Base-by-base conservation (phyloP, 352 stramenopile genomes). In the Peronospora destructor region DNA sequence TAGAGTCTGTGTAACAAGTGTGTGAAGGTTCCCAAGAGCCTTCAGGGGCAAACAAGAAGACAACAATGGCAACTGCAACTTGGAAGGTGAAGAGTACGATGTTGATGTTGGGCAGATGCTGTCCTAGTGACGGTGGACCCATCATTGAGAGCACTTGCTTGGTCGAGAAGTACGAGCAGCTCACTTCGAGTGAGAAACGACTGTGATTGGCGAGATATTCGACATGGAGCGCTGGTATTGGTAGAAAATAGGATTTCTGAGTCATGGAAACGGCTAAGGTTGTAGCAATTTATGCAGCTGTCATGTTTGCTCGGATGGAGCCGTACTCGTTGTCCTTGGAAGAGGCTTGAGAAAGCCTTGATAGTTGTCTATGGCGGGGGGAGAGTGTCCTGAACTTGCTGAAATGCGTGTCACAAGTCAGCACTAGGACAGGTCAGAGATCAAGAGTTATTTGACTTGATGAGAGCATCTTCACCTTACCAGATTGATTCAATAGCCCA, bases 1-100 rank as follows among this genome's bases (percentile, higher is more conserved):
- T 66, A 11, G 52, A 48, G 14, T 41, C 41, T 23, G 39, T 25
- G 19, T n/a, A 26, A n/a, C 36, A 46, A 0, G 26, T 10, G 16
- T 30, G 54, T 12, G 37, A 29, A 23, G 61, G 42, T 12, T 51
- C 13, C 65, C 65, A 74, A 8, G 65, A 64, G 16, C 53, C 58
- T 9, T 71, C 61, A 10, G 65, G 61, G 0, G 65, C 65, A 41
- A 71, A 71, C 9, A 61, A 21, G 35, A 58, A 58, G 51, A 74
- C 51, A 14, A 47, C 33, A 7, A 60, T 38, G 19, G 35, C 45
- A 4, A 68, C 46, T 28, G 45, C 42, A 40, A 66, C 26, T 54
- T 76, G 62, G 10, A 68, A 12, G 14, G 49, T 3, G 47, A 68
- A 76, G 28, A 68, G 41, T n/a, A 63, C 35, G 26, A 68, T 37